phyloP scores from a whole-genome alignment of 1,284 basidiomycete species.

The Volvariella surrecta region DNA sequence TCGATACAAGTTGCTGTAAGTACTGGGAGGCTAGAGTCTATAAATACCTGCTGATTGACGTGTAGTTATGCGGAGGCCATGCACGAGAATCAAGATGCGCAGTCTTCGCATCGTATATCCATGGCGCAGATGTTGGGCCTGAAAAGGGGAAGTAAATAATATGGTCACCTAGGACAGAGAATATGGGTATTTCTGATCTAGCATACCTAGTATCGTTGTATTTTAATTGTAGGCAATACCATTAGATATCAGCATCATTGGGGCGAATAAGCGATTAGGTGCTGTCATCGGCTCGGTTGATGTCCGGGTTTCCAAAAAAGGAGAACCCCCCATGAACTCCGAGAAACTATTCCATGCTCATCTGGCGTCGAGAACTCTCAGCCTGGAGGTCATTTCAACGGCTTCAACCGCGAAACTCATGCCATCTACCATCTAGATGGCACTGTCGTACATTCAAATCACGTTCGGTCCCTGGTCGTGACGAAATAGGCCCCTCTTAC shows the following conservation, averaged over 20 bases:
- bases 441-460: neutral
- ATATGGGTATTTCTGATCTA: neutral
- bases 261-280: neutral
- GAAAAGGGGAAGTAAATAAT: conserved; percentile 28
- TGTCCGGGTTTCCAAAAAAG: neutral
- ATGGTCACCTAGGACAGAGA: neutral
- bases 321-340: neutral
- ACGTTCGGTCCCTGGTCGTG: neutral
- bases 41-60: conserved; percentile 2
- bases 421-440: neutral
- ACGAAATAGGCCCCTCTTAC: conserved; percentile 7
- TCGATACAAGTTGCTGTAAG: conserved; percentile 83
- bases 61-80: conserved; percentile 82
- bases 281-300: neutral
- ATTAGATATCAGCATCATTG: neutral
- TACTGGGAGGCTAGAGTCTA: conserved; percentile 11
- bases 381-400: neutral
- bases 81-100: conserved; percentile 75
- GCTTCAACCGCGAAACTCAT: neutral
- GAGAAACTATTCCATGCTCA: neutral
- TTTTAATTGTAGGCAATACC: neutral
- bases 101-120: conserved; percentile 65
- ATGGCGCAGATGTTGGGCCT: conserved; percentile 33
- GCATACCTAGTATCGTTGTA: neutral
- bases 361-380: neutral